Evolutionary conservation across 176 grass and related monocot genomes (phyloP), one percentile per base, ranked within the genome.

Genomic region (Microstegium vimineum): DNA sequence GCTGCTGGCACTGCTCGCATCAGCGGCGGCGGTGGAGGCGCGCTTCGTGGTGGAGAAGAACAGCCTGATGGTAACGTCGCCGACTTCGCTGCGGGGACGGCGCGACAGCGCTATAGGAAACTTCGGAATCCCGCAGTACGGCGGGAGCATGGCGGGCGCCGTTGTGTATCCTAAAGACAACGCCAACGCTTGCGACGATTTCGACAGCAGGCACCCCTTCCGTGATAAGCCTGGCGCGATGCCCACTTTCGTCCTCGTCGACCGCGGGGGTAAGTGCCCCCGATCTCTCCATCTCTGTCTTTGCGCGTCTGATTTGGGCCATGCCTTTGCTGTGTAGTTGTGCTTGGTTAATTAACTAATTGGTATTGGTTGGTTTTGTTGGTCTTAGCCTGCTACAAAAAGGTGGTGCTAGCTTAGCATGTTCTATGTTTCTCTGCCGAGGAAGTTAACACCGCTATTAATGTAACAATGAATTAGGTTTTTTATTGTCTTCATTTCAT

Each of bases 31-130:
- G 40, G 72, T 75, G 69, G 88, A 84, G 59, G 88, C 75, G 51
- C 88, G 89, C 56, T 98, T 98, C 85, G 95, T 98, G 78, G 95
- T 98, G 81, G 95, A 98, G 90, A 98, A 98, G 90, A 98, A 98
- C 66, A 98, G 95, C 81, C 82, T 95, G 77, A 95, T 98, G 95
- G 95, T 98, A 62, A 88, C 83, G 31, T 89, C 89, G 82, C 92
- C 95, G 31, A 38, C 87, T 33, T 70, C 82, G 45, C 77, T 95
- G 77, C 78, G 87, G 56, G 95, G 92, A 35, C 86, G 92, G 79
- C 89, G 72, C 72, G 95, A 98, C 63, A 98, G 92, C 82, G 92
- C 92, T 89, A 98, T 95, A 59, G 95, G 95, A 28, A 98, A 95
- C 90, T 98, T 95, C 67, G 95, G 95, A 67, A 86, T 98, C 70